Evolutionary conservation across 2,329 filamentous ascomycete genomes (phyloP).

Genomic region (Scleromitrula shiraiana): DNA sequence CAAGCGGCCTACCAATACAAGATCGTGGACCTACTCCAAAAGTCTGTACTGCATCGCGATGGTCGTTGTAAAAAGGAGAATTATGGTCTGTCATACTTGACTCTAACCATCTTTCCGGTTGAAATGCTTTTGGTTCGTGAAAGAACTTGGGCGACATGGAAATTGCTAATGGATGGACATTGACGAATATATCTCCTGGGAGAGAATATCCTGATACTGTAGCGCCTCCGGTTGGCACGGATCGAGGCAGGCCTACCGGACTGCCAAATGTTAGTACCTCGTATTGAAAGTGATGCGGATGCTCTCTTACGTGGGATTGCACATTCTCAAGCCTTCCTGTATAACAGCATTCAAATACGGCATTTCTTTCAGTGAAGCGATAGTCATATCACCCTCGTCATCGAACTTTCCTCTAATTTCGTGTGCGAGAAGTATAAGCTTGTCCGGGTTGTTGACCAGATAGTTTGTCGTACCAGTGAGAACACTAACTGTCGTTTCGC

Average conservation of each 20-base stretch:
- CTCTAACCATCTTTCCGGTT: background rate
- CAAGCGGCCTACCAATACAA: background rate
- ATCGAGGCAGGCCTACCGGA: slow-evolving; percentile 11
- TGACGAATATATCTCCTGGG: background rate
- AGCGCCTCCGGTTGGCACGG: slow-evolving; percentile 16
- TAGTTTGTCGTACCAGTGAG: background rate
- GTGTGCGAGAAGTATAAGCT: background rate
- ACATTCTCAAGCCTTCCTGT: slow-evolving; percentile 36
- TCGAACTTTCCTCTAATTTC: background rate
- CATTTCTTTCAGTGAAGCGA: slow-evolving; percentile 14
- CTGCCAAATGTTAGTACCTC: background rate
- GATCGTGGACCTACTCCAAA: background rate
- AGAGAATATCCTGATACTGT: slow-evolving; percentile 10
- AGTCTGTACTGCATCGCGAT: background rate
- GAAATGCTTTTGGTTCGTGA: background rate
- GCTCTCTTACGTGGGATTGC: slow-evolving; percentile 22
- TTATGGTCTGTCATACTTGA: too few relatives aligned
- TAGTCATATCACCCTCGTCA: background rate
- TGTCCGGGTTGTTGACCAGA: background rate
- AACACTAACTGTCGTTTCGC: background rate
- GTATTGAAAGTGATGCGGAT: background rate
- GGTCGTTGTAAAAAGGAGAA: background rate
- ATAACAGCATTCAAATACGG: slow-evolving; percentile 35
- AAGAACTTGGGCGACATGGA: background rate
- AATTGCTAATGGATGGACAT: background rate